Evolutionary conservation across 805 yeast species (phyloP).

Genomic region (Wickerhamiella spandovensis): DNA sequence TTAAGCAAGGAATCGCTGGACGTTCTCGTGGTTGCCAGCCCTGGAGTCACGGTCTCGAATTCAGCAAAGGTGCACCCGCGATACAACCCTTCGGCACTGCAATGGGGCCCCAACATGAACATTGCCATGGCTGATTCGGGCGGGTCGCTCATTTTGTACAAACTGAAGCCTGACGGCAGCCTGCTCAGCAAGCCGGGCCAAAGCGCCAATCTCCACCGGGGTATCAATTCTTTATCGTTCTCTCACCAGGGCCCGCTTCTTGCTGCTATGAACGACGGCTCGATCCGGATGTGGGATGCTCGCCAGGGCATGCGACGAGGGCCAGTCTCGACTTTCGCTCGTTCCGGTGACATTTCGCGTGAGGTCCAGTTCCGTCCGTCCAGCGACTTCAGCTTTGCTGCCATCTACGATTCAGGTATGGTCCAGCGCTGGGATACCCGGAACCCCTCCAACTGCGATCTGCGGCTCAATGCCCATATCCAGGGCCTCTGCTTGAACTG

Average conservation of each 20-base stretch:
- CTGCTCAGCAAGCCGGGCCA: conserved; percentile 3
- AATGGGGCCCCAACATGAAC: conserved; percentile 5
- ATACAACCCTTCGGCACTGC: conserved; percentile 1
- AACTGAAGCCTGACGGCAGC: conserved; percentile 22
- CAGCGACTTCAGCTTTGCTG: conserved; percentile 42
- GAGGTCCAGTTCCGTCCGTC: conserved; percentile 44
- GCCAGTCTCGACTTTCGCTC: conserved; percentile 39
- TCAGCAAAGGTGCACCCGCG: background rate
- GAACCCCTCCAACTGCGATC: conserved; percentile 45
- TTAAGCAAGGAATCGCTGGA: conserved; percentile 16
- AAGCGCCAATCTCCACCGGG: conserved; percentile 23
- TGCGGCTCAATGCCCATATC: conserved; percentile 72
- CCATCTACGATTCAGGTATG: conserved; percentile 81
- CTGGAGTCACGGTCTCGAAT: background rate
- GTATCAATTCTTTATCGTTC: conserved; percentile 49
- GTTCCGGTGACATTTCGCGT: conserved; percentile 60
- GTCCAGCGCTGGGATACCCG: conserved; percentile 82
- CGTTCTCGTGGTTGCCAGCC: background rate
- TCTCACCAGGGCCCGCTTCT: conserved; percentile 48
- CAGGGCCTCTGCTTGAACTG: conserved; percentile 82
- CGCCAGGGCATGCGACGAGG: conserved; percentile 35
- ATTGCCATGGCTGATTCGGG: conserved; percentile 22
- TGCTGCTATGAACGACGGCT: conserved; percentile 68
- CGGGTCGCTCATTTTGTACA: conserved; percentile 24
- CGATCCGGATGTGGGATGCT: conserved; percentile 72